phyloP scores from a whole-genome alignment of 495 filamentous ascomycete genomes.

The Aspergillus egyptiacus region DNA sequence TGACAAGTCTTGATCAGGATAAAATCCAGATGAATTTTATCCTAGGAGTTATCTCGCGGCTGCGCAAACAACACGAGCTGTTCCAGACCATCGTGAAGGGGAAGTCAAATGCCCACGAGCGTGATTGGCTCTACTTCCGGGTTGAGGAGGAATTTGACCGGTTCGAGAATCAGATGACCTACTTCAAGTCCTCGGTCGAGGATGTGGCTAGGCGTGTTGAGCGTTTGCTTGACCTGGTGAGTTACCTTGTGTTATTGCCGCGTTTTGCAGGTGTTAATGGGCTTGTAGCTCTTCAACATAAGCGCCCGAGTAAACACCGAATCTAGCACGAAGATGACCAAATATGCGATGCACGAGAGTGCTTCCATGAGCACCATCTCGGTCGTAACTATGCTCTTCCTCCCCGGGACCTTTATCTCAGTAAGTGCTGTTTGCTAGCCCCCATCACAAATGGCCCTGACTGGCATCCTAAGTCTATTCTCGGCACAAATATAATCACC shows the following conservation, averaged over 20 bases:
- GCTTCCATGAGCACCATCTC: conserved; percentile 10
- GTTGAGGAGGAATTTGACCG: conserved; percentile 11
- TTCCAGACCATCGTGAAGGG: conserved; percentile 8
- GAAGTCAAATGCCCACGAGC: not conserved
- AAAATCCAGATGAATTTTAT: conserved; percentile 12
- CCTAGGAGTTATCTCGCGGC: conserved; percentile 6
- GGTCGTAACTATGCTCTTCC: conserved; percentile 11
- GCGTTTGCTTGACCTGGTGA: conserved; percentile 2
- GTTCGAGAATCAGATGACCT: conserved; percentile 10
- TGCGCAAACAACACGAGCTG: conserved; percentile 8
- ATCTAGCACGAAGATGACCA: conserved; percentile 12
- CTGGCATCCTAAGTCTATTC: conserved; percentile 3
- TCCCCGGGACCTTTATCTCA: conserved; percentile 9
- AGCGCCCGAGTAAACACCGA: conserved; percentile 9
- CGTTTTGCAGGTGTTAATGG: not conserved
- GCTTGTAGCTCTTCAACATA: conserved; percentile 4
- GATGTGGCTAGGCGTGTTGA: conserved; percentile 9
- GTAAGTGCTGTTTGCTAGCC: too few relatives aligned
- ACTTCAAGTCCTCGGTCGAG: conserved; percentile 12
- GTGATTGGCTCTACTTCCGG: conserved; percentile 10
- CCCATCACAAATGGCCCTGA: not conserved
- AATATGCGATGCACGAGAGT: conserved; percentile 12
- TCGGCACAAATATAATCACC: conserved; percentile 5
- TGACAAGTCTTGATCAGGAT: conserved; percentile 10
- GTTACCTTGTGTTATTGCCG: not conserved